Percentiles rank a stretch among this genome's conserved stretches.
These are phyloP conservation scores for Nigrospora sphaerica DNA, from an alignment of 2,329 filamentous ascomycete genomes.

Conservation along the genomic window DNA sequence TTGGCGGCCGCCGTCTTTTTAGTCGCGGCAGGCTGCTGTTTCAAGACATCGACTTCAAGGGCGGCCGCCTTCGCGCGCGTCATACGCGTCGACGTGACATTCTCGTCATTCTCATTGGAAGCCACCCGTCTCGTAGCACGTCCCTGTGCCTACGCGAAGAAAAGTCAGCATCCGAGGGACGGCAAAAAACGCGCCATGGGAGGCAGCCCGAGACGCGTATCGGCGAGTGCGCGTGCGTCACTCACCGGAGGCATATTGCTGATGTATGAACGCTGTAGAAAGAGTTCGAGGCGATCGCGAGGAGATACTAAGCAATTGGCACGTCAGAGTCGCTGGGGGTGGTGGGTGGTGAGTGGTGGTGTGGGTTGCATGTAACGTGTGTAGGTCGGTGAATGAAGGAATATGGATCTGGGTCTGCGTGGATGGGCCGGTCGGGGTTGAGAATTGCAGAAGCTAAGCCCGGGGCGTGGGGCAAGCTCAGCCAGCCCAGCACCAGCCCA, in stretches of 20 bases:
- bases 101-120: constrained; percentile 94
- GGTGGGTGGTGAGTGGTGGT: neutral
- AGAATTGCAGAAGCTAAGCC: too few relatives aligned
- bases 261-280: constrained; percentile 3
- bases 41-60: constrained; percentile 53
- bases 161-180: constrained; percentile 1
- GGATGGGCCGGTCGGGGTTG: too few relatives aligned
- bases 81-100: constrained; percentile 70
- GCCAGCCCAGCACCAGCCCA: too few relatives aligned
- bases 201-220: neutral
- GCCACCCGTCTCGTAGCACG: constrained; percentile 30
- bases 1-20: constrained; percentile 56
- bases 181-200: neutral
- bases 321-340: neutral
- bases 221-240: neutral
- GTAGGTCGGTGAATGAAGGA: too few relatives aligned
- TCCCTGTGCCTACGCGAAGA: neutral
- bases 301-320: neutral
- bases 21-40: constrained; percentile 59
- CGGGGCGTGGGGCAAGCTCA: too few relatives aligned
- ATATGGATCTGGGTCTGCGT: too few relatives aligned
- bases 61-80: constrained; percentile 89
- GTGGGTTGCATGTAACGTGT: too few relatives aligned
- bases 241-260: constrained; percentile 9
- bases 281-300: constrained; percentile 1